Conservation (phyloP, 1,139 yeast genomes). For the Pneumocystis oryctolagi region DNA sequence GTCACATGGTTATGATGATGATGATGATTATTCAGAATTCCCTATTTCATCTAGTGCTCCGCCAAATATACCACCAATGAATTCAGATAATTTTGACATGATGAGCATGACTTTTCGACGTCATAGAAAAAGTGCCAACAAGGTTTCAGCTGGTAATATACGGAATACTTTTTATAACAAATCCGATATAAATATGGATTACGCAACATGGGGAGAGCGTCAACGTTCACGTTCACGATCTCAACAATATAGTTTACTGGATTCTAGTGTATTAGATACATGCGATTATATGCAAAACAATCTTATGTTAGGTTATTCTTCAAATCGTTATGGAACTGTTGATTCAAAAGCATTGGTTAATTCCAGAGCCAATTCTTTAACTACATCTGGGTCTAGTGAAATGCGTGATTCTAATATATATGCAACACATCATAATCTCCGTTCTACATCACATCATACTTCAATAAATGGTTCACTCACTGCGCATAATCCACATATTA, state of each 20-base stretch:
- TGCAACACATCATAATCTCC: not conserved
- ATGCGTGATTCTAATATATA: not conserved
- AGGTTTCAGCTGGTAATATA: not conserved
- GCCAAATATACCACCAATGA: not conserved
- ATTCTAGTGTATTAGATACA: not conserved
- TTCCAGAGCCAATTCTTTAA: not conserved
- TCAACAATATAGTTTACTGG: not conserved
- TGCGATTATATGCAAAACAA: not conserved
- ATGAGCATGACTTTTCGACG: slow-evolving; percentile 9
- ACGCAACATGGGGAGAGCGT: not conserved
- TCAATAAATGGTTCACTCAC: not conserved
- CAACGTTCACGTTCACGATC: not conserved
- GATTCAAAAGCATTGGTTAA: not conserved
- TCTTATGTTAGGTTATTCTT: slow-evolving; percentile 1
- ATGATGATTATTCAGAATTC: slow-evolving; percentile 3
- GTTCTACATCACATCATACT: not conserved
- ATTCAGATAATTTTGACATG: slow-evolving; percentile 11
- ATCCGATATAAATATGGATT: not conserved
- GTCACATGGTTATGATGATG: slow-evolving; percentile 9
- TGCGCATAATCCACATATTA: not conserved
- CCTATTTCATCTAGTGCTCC: slow-evolving; percentile 3
- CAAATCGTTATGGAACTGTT: not conserved
- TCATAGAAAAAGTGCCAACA: not conserved
- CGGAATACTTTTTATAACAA: not conserved
- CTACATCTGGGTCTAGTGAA: not conserved